Evolutionary conservation across 129 eudicot genomes (phyloP).

Genomic region (Escallonia rubra): DNA sequence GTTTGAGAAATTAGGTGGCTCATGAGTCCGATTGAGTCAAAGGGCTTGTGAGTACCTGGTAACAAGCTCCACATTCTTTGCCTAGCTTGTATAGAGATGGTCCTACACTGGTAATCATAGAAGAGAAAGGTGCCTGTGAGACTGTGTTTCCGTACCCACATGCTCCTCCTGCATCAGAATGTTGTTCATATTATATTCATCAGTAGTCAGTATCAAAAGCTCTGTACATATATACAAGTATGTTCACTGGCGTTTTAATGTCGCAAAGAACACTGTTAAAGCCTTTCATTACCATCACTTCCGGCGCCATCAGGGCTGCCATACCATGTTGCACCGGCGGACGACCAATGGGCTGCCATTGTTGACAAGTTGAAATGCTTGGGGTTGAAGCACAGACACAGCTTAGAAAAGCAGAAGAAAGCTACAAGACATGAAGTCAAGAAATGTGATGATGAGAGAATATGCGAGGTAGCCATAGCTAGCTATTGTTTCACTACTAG

Average conservation of each 20-base stretch:
- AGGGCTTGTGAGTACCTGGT: slow-evolving; percentile 28
- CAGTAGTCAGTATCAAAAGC: neutral
- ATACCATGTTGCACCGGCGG: slow-evolving; percentile 87
- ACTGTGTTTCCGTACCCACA: slow-evolving; percentile 81
- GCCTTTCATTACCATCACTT: slow-evolving; percentile 52
- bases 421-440: slow-evolving; percentile 26
- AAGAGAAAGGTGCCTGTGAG: slow-evolving; percentile 70
- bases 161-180: slow-evolving; percentile 66
- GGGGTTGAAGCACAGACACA: slow-evolving; percentile 32
- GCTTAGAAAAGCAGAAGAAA: slow-evolving; percentile 25
- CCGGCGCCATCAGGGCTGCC: slow-evolving; percentile 78
- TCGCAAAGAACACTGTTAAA: too few species aligned
- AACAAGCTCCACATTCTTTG: slow-evolving; percentile 91
- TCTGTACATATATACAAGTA: neutral
- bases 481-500: neutral
- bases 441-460: slow-evolving; percentile 16
- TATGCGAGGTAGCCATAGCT: slow-evolving; percentile 19
- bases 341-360: slow-evolving; percentile 47
- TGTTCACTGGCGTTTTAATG: neutral
- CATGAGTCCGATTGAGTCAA: too few species aligned
- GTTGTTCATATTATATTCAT: neutral
- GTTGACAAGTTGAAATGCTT: slow-evolving; percentile 49
- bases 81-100: slow-evolving; percentile 82
- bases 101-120: slow-evolving; percentile 76
- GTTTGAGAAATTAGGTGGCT: too few species aligned